phyloP scores from a whole-genome alignment of 1,139 yeast species.

The Debaryomyces sp. region DNA sequence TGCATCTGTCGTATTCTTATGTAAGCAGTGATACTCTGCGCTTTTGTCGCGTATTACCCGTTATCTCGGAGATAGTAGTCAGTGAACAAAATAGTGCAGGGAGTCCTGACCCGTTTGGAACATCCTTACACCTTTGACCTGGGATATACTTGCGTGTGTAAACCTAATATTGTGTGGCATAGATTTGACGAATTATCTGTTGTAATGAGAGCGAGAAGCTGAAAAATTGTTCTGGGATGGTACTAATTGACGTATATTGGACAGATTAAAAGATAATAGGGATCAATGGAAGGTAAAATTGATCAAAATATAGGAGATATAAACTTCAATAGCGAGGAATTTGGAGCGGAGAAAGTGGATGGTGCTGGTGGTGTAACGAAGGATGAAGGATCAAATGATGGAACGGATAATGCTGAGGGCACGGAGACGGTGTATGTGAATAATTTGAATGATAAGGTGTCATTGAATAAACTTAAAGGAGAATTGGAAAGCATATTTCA shows the following conservation, averaged over 20 bases:
- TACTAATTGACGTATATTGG: neutral
- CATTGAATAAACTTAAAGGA: constrained; percentile 50
- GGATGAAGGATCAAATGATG: no score
- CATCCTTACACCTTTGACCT: no score
- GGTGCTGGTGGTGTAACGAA: neutral
- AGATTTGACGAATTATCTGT: neutral
- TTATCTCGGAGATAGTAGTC: neutral
- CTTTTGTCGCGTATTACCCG: neutral
- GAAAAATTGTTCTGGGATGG: neutral
- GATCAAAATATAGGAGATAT: neutral
- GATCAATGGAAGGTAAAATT: neutral
- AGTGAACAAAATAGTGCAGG: neutral
- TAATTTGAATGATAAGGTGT: constrained; percentile 73
- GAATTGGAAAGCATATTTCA: constrained; percentile 45
- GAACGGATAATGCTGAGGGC: neutral
- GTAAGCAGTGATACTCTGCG: neutral
- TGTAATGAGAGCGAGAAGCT: neutral
- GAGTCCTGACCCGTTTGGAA: no score
- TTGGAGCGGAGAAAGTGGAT: neutral
- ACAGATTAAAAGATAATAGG: neutral
- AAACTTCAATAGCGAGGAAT: neutral
- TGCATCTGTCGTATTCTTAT: neutral
- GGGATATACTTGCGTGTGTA: no score
- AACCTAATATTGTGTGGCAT: neutral
- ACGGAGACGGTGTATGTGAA: constrained; percentile 58